Evolutionary conservation across 768 basidiomycete genomes (phyloP).

Genomic region (Chalciporus piperatus): DNA sequence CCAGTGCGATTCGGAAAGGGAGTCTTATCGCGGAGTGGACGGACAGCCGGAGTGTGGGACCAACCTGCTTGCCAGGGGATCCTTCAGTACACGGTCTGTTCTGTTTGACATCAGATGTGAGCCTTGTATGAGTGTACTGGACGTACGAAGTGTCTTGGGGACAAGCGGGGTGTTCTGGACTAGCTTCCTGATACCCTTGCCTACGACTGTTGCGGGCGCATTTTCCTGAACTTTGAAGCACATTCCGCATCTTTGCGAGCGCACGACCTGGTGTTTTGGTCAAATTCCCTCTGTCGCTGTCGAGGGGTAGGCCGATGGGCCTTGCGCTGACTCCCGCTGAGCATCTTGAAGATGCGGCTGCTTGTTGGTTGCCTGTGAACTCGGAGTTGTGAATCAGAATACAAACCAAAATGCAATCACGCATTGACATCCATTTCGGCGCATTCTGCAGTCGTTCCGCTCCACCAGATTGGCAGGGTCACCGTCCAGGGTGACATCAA

Average conservation of each 20-base stretch:
- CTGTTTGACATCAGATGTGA: slow-evolving; percentile 5
- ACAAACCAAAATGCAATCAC: slow-evolving; percentile 28
- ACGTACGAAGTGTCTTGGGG: slow-evolving; percentile 29
- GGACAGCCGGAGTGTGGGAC: slow-evolving; percentile 27
- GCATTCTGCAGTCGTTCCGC: no score
- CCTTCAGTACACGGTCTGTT: slow-evolving; percentile 22
- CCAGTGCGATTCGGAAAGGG: slow-evolving; percentile 64
- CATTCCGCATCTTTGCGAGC: slow-evolving; percentile 35
- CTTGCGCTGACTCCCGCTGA: slow-evolving; percentile 27
- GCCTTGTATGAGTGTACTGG: no score
- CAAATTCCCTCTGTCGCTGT: slow-evolving; percentile 19
- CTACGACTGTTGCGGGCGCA: slow-evolving; percentile 41
- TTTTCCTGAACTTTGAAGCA: slow-evolving; percentile 57
- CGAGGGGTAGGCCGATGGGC: slow-evolving; percentile 24
- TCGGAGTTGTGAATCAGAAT: background rate
- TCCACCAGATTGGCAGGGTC: no score
- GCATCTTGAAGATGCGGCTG: slow-evolving; percentile 23
- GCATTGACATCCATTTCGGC: background rate
- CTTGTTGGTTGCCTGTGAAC: background rate
- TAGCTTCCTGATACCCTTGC: slow-evolving; percentile 44
- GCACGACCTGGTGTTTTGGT: slow-evolving; percentile 58
- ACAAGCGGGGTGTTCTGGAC: slow-evolving; percentile 36
- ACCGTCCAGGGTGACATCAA: no score
- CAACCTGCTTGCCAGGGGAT: slow-evolving; percentile 26
- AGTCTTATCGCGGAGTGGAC: slow-evolving; percentile 72